Conservation (phyloP, 2,329 filamentous ascomycete genomes). For the Sporothrix phasma region DNA sequence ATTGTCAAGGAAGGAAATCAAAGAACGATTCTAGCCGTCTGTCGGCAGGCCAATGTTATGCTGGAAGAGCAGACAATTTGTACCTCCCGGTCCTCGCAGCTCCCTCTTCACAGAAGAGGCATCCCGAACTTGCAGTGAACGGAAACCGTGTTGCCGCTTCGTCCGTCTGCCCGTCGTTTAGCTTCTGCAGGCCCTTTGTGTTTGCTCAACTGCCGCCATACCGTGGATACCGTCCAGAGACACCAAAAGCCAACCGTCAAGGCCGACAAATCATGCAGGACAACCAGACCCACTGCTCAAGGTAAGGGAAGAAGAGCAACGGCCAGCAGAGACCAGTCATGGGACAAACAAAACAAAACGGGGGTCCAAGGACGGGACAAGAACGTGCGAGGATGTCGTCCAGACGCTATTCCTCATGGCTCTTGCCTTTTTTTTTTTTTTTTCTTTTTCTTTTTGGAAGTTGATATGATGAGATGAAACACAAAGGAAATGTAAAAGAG, state of each 20-base stretch:
- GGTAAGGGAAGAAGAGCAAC: not conserved
- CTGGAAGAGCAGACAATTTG: not conserved
- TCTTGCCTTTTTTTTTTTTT: constrained; percentile 1
- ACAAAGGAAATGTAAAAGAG: constrained; percentile 6
- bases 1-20: constrained; percentile 11
- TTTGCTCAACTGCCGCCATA: not conserved
- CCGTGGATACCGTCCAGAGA: constrained; percentile 9
- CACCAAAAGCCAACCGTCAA: not conserved
- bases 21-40: constrained; percentile 12
- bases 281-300: constrained; percentile 4
- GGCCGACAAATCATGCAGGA: not conserved
- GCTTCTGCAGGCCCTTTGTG: not conserved
- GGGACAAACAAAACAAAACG: not conserved
- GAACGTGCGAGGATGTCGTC: not conserved
- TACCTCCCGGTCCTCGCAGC: not conserved
- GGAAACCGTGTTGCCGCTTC: not conserved
- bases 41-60: not conserved
- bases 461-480: not conserved
- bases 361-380: not conserved
- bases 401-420: constrained; percentile 6
- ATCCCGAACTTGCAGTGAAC: not conserved
- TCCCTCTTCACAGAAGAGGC: not conserved
- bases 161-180: not conserved
- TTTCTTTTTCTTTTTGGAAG: not conserved
- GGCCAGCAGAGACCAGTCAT: not conserved